phyloP scores from a whole-genome alignment of 2,329 filamentous ascomycete genomes.

The Beauveria sp. region DNA sequence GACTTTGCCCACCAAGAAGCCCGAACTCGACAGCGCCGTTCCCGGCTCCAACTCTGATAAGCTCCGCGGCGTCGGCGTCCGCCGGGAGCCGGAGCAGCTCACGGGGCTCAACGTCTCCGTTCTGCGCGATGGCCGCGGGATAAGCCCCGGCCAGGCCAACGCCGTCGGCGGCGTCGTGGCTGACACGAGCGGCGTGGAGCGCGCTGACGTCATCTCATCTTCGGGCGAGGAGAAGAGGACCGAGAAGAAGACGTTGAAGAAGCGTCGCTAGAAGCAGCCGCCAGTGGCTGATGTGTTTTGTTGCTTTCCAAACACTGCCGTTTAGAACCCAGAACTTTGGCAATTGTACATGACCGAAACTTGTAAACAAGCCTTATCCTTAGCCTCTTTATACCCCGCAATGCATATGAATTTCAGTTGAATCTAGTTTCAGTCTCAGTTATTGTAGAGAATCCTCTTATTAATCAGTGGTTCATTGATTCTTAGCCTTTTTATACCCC shows the following conservation, averaged over 20 bases:
- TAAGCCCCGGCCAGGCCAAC: slow-evolving; percentile 8
- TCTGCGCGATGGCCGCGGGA: slow-evolving; percentile 10
- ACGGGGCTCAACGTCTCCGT: slow-evolving; percentile 2
- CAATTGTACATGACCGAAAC: background rate
- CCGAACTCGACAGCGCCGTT: background rate
- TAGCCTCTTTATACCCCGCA: slow-evolving; percentile 1
- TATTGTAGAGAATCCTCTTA: background rate
- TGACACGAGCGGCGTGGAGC: background rate
- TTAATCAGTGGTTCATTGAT: background rate
- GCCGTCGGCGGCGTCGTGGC: slow-evolving; percentile 6
- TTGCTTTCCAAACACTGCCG: background rate
- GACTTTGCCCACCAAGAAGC: background rate
- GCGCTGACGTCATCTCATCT: slow-evolving; percentile 2
- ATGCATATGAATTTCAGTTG: background rate
- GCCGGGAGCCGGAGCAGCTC: slow-evolving; percentile 1
- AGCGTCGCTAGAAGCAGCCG: slow-evolving; percentile 5
- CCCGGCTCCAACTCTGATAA: background rate
- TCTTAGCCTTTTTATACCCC: background rate
- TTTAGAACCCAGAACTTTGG: background rate
- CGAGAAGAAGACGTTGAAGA: slow-evolving; percentile 4
- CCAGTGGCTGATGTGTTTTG: background rate
- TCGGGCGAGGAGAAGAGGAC: slow-evolving; percentile 9
- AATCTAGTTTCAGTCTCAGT: background rate
- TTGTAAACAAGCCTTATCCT: background rate
- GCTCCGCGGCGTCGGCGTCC: slow-evolving; percentile 8